These are phyloP conservation scores for Botrytis medusae DNA, from an alignment of 2,329 filamentous ascomycete genomes.

Conservation along the genomic window DNA sequence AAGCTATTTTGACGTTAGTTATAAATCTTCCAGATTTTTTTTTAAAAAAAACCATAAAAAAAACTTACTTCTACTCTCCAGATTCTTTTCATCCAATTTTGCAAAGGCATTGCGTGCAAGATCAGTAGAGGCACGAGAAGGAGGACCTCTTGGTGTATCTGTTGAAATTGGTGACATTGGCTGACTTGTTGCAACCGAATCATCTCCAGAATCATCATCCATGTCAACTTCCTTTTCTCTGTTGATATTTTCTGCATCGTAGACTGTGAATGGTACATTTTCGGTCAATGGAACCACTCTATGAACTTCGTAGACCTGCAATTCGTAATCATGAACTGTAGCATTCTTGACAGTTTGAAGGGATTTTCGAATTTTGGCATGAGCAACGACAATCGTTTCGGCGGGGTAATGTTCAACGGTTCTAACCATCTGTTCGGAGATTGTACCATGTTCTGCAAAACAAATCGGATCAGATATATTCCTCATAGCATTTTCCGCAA, in stretches of 20 bases:
- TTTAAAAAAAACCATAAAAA: too few species aligned
- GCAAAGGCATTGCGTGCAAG: constrained; percentile 21
- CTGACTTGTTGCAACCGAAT: constrained; percentile 1
- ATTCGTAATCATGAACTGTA: constrained; percentile 72
- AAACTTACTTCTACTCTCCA: constrained; percentile 24
- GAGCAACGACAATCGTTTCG: constrained; percentile 76
- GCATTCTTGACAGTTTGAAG: constrained; percentile 74
- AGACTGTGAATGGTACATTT: constrained; percentile 66
- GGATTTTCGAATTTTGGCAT: constrained; percentile 70
- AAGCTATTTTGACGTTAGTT: constrained; percentile 25
- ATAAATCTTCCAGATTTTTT: constrained; percentile 15
- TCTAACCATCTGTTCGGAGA: constrained; percentile 75
- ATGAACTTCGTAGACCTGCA: constrained; percentile 66
- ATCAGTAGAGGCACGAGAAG: constrained; percentile 19
- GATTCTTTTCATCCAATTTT: constrained; percentile 13
- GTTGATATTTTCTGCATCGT: constrained; percentile 64
- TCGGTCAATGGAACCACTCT: constrained; percentile 61
- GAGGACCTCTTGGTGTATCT: constrained; percentile 15
- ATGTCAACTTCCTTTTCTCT: constrained; percentile 54
- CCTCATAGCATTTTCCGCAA: not conserved
- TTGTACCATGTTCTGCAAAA: constrained; percentile 32
- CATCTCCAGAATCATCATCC: constrained; percentile 47
- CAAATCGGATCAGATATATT: not conserved
- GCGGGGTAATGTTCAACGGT: constrained; percentile 82
- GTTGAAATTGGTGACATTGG: constrained; percentile 18